Conservation (phyloP, 2,329 filamentous ascomycete species). For the Rhinocladiella similis region DNA sequence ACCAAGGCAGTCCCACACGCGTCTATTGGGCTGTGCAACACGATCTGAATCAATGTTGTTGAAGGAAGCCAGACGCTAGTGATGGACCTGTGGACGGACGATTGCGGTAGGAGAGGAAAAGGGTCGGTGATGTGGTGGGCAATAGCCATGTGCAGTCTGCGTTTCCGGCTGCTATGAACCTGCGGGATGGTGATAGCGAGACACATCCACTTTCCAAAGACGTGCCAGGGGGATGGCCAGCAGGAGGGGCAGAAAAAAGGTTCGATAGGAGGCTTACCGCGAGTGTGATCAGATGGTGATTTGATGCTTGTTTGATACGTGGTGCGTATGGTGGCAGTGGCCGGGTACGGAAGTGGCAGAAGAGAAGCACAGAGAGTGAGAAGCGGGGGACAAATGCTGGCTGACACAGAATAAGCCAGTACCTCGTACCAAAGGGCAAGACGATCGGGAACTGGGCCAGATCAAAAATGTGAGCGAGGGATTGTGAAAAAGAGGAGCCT, state of each 20-base stretch:
- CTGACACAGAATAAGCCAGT: neutral
- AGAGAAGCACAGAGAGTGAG: constrained; percentile 12
- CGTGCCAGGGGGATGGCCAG: constrained; percentile 14
- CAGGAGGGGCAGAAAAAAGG: constrained; percentile 20
- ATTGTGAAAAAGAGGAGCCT: constrained; percentile 11
- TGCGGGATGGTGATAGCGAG: constrained; percentile 15
- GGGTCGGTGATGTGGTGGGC: constrained; percentile 22
- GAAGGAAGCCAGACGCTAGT: constrained; percentile 19
- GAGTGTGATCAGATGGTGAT: constrained; percentile 24
- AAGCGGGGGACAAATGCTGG: constrained; percentile 8
- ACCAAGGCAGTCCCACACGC: constrained; percentile 23
- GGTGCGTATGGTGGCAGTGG: constrained; percentile 12
- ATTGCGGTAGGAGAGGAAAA: constrained; percentile 12
- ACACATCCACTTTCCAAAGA: constrained; percentile 20
- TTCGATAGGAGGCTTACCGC: constrained; percentile 22
- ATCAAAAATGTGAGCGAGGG: constrained; percentile 13
- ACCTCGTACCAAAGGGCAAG: neutral
- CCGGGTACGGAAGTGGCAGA: constrained; percentile 14
- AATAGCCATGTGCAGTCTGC: constrained; percentile 23
- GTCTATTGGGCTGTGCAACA: constrained; percentile 27
- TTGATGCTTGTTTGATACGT: constrained; percentile 23
- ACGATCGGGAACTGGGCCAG: constrained; percentile 12
- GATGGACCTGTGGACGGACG: constrained; percentile 25
- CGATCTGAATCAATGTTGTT: constrained; percentile 23
- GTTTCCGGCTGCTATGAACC: constrained; percentile 21